Base-by-base conservation (phyloP, 139 green algal species). In the Pseudopediastrum boryanum region DNA sequence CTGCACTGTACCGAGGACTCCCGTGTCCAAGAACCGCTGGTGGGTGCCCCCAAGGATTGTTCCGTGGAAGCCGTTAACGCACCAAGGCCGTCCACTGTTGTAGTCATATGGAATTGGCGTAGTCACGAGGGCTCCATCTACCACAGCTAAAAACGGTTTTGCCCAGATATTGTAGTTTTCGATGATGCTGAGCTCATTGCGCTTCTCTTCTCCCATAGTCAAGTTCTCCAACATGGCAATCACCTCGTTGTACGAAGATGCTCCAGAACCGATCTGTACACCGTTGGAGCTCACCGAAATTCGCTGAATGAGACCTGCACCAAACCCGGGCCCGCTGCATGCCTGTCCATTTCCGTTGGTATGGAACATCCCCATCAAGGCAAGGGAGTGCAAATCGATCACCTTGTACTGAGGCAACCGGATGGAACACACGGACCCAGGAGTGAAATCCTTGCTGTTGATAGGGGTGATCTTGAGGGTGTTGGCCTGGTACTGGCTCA, bases 11-110 rank as follows among this genome's bases (percentile, higher is more conserved):
- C 54, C 54, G n/a, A 64, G 54, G 54, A 27, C 54, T 13, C 54
- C 54, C 6, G 54, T 64, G 54, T 64, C 54, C 8, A 64, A 8
- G 54, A 64, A 64, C n/a, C 54, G 54, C 54, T 64, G 54, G 54
- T 64, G 54, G 8, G 54, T 33, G 54, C 54, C 54, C 6, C 54
- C 54, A n/a, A n/a, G n/a, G n/a, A n/a, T n/a, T n/a, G n/a, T n/a
- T n/a, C n/a, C n/a, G n/a, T n/a, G n/a, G n/a, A n/a, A n/a, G n/a
- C n/a, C n/a, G n/a, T n/a, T n/a, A n/a, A n/a, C n/a, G n/a, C n/a
- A n/a, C n/a, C n/a, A n/a, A n/a, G n/a, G n/a, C n/a, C n/a, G n/a
- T n/a, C n/a, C n/a, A n/a, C n/a, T n/a, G n/a, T n/a, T n/a, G n/a
- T n/a, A n/a, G n/a, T n/a, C n/a, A n/a, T n/a, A n/a, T n/a, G n/a